phyloP scores from a whole-genome alignment of 2,329 filamentous ascomycete genomes.

The Cladosporium sp. region DNA sequence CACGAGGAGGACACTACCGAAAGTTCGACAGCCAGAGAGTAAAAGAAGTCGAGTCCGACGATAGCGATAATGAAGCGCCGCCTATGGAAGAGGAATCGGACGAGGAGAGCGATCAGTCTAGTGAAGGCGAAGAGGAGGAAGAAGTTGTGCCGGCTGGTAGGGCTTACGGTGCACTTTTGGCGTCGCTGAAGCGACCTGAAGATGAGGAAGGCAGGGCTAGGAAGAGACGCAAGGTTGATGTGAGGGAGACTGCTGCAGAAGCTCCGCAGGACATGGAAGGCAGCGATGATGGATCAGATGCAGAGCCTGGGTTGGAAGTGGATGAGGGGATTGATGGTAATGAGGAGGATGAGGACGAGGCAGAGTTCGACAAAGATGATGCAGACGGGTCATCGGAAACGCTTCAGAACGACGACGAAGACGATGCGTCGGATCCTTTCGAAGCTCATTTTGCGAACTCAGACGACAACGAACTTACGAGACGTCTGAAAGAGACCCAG shows the following conservation, averaged over 20 bases:
- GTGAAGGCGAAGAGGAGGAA: constrained; percentile 30
- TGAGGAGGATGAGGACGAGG: constrained; percentile 40
- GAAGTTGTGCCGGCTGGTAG: constrained; percentile 24
- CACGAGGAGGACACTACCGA: constrained; percentile 25
- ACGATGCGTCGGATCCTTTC: constrained; percentile 42
- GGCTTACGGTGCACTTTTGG: constrained; percentile 53
- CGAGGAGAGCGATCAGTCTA: constrained; percentile 17
- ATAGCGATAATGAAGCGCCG: constrained; percentile 16
- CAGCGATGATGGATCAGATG: constrained; percentile 32
- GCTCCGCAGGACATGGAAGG: constrained; percentile 32
- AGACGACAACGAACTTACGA: constrained; percentile 54
- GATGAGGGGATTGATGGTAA: constrained; percentile 34
- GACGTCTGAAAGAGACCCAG: constrained; percentile 42
- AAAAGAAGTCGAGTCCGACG: constrained; percentile 26
- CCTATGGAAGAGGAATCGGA: constrained; percentile 14
- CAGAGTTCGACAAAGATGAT: constrained; percentile 37
- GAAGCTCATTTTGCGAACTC: constrained; percentile 70
- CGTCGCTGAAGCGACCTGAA: constrained; percentile 44
- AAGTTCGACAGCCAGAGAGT: constrained; percentile 31
- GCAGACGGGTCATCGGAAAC: constrained; percentile 43
- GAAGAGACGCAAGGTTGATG: constrained; percentile 49
- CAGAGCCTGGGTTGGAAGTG: constrained; percentile 27
- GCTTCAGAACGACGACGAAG: constrained; percentile 41
- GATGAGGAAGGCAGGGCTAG: constrained; percentile 39
- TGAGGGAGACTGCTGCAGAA: constrained; percentile 5